Evolutionary conservation across 1,139 yeast species (phyloP), one percentile per base, ranked within the genome.

Genomic region (Suzukiozyma palmioleophila): DNA sequence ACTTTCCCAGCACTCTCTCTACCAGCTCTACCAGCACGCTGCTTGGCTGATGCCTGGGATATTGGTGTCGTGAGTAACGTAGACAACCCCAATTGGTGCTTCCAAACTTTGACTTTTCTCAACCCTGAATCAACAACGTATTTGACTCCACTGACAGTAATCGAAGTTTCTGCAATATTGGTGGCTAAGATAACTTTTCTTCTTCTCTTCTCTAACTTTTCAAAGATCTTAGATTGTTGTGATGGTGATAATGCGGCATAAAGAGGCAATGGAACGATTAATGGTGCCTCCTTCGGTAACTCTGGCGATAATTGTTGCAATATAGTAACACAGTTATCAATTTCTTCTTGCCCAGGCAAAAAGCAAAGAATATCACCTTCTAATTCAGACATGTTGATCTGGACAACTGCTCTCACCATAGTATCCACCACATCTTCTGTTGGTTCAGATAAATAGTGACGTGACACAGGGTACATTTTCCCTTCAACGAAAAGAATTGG

Each of bases 1-100:
- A 95, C 89, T 59, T 90, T 92, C 38, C 99, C 99, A 3, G 62
- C 59, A 32, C 85, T 79, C 65, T 92, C 97, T 78, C 99, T 87
- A 49, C 99, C 99, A 22, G 98, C 98, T 73, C 99, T 86, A 59
- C 99, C 99, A 42, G 94, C 83, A 62, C 99, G 74, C 66, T 92
- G 99, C 33, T 84, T 78, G 0, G 98, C 98, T 32, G 96, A 85
- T 0, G 97, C 95, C 54, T 86, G 89, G 0, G 97, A 89, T 14
- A 94, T 83, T 1, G 98, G 92, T 0, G 94, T 88, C 0, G 97
- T 89, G 37, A 90, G 67, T 54, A 92, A 75, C 0, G 97, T 86
- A 10, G 96, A 94, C 34, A 92, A 73, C 0, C 97, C 97, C 32
- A 90, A 66, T 51, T 84, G 89, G 53, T 92, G 96, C 52, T 92